These are phyloP conservation scores for Gloeopeniophorella convolvens DNA, from an alignment of 768 basidiomycete species.

Conservation along the genomic window DNA sequence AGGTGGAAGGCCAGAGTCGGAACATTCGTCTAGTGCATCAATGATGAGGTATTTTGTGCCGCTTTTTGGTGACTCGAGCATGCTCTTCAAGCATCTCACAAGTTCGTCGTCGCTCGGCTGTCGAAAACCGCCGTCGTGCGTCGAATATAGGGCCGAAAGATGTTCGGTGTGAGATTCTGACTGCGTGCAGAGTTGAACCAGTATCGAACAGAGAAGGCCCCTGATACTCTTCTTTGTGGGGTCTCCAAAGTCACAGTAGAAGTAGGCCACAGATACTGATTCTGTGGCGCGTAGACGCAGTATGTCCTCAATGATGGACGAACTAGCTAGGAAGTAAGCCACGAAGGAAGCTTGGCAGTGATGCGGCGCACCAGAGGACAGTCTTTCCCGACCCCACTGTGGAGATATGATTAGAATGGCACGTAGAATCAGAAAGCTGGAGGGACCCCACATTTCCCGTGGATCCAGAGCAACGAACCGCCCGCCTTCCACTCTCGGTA, in stretches of 20 bases:
- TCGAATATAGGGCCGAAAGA: not conserved
- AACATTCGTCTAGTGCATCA: conserved; percentile 5
- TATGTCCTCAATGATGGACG: not conserved
- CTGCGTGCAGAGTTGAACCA: not conserved
- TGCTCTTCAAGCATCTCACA: not conserved
- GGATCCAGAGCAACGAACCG: not conserved
- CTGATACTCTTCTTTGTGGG: not conserved
- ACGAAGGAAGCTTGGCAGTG: not conserved
- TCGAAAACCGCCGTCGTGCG: not conserved
- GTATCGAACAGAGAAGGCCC: not conserved
- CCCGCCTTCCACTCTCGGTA: not conserved
- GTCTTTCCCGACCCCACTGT: conserved; percentile 4
- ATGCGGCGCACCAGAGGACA: not conserved
- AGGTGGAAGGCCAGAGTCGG: not conserved
- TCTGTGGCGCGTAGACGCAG: not conserved
- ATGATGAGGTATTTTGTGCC: not conserved
- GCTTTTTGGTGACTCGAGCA: not conserved
- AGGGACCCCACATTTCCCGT: not conserved
- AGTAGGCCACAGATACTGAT: not conserved
- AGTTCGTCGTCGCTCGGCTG: not conserved
- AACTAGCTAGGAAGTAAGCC: not conserved
- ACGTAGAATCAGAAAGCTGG: not conserved
- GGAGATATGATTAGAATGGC: not conserved
- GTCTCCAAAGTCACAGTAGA: conserved; percentile 5
- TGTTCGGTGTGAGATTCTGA: not conserved